Evolutionary conservation across 768 basidiomycete species (phyloP).

Genomic region (Mycena latifolia): DNA sequence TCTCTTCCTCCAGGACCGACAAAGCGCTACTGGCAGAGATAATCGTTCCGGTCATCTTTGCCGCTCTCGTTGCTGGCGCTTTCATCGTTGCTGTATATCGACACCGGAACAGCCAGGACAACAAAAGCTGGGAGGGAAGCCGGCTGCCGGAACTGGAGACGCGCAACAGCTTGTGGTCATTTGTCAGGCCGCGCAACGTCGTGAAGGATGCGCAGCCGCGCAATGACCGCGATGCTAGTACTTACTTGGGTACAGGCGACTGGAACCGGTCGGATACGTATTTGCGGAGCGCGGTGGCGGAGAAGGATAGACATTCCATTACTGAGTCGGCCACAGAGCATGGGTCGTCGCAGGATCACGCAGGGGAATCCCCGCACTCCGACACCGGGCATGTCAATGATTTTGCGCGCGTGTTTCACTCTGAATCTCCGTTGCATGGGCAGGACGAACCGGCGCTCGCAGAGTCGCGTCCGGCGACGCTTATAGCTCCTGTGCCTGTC

Average conservation of each 20-base stretch:
- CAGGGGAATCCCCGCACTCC: not conserved
- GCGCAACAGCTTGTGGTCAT: constrained; percentile 6
- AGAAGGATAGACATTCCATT: not conserved
- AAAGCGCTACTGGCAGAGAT: too few relatives aligned
- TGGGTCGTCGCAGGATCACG: too few relatives aligned
- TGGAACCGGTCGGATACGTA: constrained; percentile 27
- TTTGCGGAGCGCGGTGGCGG: not conserved
- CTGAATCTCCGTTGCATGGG: constrained; percentile 6
- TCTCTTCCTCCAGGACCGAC: too few relatives aligned
- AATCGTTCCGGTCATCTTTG: too few relatives aligned
- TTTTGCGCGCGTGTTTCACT: not conserved
- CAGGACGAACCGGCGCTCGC: constrained; percentile 23
- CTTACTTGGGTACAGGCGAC: constrained; percentile 7
- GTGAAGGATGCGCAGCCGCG: too few relatives aligned
- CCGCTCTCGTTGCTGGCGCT: not conserved
- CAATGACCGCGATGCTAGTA: too few relatives aligned
- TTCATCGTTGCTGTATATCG: not conserved
- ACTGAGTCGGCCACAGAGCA: not conserved
- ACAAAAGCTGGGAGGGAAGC: constrained; percentile 19
- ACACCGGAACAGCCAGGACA: constrained; percentile 1
- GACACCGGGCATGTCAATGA: constrained; percentile 1
- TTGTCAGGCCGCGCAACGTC: not conserved
- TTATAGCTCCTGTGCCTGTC: not conserved
- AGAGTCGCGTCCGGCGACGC: constrained; percentile 18
- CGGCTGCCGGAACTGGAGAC: constrained; percentile 12